phyloP scores from a whole-genome alignment of 345 rosid species.

The Eucalyptus regnans region DNA sequence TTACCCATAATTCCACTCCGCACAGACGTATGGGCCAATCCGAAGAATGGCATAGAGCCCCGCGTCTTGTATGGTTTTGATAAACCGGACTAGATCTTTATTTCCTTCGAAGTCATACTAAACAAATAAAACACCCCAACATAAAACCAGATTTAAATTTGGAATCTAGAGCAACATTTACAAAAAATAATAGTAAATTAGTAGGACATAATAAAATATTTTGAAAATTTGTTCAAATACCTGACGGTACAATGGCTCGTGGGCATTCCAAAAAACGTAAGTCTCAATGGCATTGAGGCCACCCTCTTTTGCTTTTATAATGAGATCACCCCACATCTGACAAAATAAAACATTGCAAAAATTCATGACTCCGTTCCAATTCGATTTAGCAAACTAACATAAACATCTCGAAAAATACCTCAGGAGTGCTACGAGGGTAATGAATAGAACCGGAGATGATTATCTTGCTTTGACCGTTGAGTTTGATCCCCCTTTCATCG shows the following conservation, averaged over 20 bases:
- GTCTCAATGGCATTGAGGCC: constrained; percentile 61
- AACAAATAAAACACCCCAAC: neutral
- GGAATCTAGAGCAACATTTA: neutral
- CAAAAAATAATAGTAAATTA: neutral
- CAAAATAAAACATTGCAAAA: too few species aligned
- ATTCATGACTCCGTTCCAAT: too few species aligned
- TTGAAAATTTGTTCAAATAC: neutral
- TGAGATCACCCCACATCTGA: constrained; percentile 35
- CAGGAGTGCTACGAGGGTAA: constrained; percentile 43
- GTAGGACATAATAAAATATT: neutral
- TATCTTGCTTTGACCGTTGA: constrained; percentile 27
- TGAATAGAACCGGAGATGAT: constrained; percentile 41
- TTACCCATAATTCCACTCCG: constrained; percentile 40
- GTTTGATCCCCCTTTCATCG: constrained; percentile 12
- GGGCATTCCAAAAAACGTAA: constrained; percentile 62
- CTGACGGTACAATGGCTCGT: constrained; percentile 28
- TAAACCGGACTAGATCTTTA: constrained; percentile 27
- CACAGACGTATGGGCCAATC: constrained; percentile 37
- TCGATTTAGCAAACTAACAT: too few species aligned
- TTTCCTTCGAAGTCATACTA: constrained; percentile 24
- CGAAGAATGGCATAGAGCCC: constrained; percentile 32
- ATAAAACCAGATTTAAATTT: neutral
- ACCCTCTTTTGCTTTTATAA: constrained; percentile 33
- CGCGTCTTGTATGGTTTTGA: constrained; percentile 13
- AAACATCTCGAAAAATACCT: neutral